Evolutionary conservation across 75 land plant species (phyloP), one percentile per base, ranked within the genome.

Genomic region (Picea glauca): DNA sequence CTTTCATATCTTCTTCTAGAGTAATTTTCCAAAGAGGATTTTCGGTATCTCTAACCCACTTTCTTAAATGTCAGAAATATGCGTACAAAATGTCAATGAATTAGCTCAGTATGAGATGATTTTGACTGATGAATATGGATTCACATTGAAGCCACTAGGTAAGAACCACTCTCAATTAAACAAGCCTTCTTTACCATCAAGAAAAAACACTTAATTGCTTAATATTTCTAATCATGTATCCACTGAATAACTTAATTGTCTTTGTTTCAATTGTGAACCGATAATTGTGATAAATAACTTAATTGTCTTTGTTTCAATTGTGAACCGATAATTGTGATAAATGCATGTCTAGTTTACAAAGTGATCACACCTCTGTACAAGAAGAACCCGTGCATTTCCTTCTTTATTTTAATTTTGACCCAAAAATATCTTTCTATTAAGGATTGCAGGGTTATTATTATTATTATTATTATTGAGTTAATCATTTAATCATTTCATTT

Each of bases 71-170:
- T 66, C 90, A 98, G 99, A 98, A 8, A 85, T 98, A 54, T 98
- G 99, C 72, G 81, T 98, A 76, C 86, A 91, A 80, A 93, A 95
- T 57, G 86, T 98, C 63, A 93, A 91, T 65, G 96, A 98, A 80
- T 84, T 98, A 72, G 81, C 98, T 78, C 63, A 76, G 43, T 82
- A 82, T 90, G 96, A 93, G 79, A 81, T 95, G 91, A 62, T 98
- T 62, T 85, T 89, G 85, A 88, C 90, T 30, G 98, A 98, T 86
- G 99, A 90, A 83, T 93, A 95, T 91, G 98, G 95, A 73, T 98
- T 89, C 81, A 86, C 89, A 58, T 74, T 98, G 80, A 98, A 89
- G 60, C 94, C 98, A 50, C 90, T 90, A 67, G 99, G 99, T 98
- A 87, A 59, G 76, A 26, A 57, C 35, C 21, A 43, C 7, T 11